Evolutionary conservation across 2,329 filamentous ascomycete species (phyloP).

Genomic region (Didymella pinodella): DNA sequence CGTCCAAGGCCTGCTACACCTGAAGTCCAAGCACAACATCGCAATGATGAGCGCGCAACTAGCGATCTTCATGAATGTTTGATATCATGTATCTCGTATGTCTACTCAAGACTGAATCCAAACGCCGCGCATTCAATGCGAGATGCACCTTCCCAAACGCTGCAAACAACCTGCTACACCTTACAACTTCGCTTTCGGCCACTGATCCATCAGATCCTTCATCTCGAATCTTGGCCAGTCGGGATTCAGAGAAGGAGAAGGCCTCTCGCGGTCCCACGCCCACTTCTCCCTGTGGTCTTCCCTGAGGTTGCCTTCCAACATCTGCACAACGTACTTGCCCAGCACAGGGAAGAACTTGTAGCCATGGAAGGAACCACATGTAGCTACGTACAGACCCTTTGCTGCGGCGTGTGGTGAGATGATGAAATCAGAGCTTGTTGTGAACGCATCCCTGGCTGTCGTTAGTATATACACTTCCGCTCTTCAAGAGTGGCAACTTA

Average conservation of each 20-base stretch:
- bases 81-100: neutral
- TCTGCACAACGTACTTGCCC: slow-evolving; percentile 62
- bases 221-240: slow-evolving; percentile 68
- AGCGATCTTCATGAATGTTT: neutral
- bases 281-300: slow-evolving; percentile 68
- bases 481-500: slow-evolving; percentile 41
- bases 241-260: slow-evolving; percentile 59
- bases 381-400: slow-evolving; percentile 62
- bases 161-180: neutral
- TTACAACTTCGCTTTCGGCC: slow-evolving; percentile 44
- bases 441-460: slow-evolving; percentile 68
- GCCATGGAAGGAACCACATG: slow-evolving; percentile 67
- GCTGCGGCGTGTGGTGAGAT: slow-evolving; percentile 60
- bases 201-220: slow-evolving; percentile 58
- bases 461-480: slow-evolving; percentile 36
- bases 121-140: slow-evolving; percentile 19
- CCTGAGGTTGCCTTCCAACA: slow-evolving; percentile 53
- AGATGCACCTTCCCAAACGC: slow-evolving; percentile 7
- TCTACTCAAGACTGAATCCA: neutral
- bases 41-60: neutral
- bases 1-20: too few species aligned
- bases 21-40: too few species aligned
- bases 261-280: slow-evolving; percentile 66
- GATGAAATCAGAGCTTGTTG: slow-evolving; percentile 63
- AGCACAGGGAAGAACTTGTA: slow-evolving; percentile 69